phyloP scores from a whole-genome alignment of 169 alveolate genomes.

The Plasmodium gallinaceum region DNA sequence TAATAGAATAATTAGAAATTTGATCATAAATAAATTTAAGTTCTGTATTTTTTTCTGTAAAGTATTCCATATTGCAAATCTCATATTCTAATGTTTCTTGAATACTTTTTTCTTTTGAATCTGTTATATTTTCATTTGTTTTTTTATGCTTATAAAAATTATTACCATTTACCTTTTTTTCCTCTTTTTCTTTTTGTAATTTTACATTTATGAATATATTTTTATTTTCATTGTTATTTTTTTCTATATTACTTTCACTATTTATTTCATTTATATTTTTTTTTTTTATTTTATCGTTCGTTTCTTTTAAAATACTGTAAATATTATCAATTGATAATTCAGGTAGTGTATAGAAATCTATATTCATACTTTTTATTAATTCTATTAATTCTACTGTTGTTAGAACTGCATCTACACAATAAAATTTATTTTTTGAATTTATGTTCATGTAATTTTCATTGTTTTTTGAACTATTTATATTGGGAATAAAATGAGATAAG shows the following conservation, averaged over 20 bases:
- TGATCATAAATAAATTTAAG: constrained; percentile 11
- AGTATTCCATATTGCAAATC: not conserved
- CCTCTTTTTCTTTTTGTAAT: not conserved
- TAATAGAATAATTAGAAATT: not conserved
- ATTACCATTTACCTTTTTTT: not conserved
- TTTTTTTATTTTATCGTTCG: not conserved
- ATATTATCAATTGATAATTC: constrained; percentile 34
- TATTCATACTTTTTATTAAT: constrained; percentile 33
- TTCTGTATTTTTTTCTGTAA: not conserved
- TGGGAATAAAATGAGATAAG: not conserved
- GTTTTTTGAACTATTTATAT: not conserved
- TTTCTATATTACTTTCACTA: not conserved
- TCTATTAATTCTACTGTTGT: constrained; percentile 60
- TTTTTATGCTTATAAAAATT: not conserved
- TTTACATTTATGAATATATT: not conserved
- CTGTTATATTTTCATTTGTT: not conserved
- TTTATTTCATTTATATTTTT: not conserved
- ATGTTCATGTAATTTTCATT: not conserved
- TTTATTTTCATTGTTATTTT: not conserved
- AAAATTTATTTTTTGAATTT: constrained; percentile 4
- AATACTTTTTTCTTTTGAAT: not conserved
- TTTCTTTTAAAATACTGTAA: constrained; percentile 16
- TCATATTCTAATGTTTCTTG: not conserved
- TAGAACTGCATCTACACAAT: constrained; percentile 61
- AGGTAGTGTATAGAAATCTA: constrained; percentile 30